Conservation (phyloP, 1,284 basidiomycete genomes). For the Cystobasidiaceae sp. region DNA sequence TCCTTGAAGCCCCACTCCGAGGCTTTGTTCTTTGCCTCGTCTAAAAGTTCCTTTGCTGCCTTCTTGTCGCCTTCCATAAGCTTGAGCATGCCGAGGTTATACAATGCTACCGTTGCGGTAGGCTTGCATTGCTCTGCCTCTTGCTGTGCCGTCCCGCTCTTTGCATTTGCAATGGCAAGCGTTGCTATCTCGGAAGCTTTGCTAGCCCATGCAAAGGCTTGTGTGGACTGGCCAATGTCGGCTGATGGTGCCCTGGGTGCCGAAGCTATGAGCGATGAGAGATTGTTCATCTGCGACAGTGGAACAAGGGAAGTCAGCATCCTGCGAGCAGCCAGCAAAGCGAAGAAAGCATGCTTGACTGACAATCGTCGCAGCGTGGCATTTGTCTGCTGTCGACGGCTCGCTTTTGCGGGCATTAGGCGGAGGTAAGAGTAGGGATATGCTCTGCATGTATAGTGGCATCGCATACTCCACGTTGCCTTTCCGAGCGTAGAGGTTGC, state of each 20-base stretch:
- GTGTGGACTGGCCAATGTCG: conserved; percentile 5
- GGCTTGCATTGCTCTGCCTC: conserved; percentile 26
- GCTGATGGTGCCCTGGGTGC: conserved; percentile 18
- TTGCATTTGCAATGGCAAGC: neutral
- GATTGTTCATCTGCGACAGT: conserved; percentile 30
- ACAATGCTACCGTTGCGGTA: conserved; percentile 8
- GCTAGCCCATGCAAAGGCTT: conserved; percentile 28
- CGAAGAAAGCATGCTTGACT: neutral
- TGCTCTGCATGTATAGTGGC: conserved; percentile 46
- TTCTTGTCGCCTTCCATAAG: conserved; percentile 25
- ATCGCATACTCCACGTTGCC: conserved; percentile 44
- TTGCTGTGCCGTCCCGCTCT: neutral
- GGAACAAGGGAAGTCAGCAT: neutral
- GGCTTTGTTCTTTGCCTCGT: conserved; percentile 18
- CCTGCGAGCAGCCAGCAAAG: neutral
- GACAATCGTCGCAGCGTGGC: conserved; percentile 33
- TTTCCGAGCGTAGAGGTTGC: conserved; percentile 44
- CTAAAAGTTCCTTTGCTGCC: conserved; percentile 5
- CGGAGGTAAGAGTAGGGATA: conserved; percentile 44
- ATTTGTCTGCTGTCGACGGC: conserved; percentile 28
- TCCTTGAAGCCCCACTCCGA: conserved; percentile 20
- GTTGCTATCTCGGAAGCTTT: conserved; percentile 28
- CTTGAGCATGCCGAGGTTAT: conserved; percentile 28
- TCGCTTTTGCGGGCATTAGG: neutral
- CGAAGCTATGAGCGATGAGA: conserved; percentile 26